phyloP scores from a whole-genome alignment of 257 asterid genomes.

The Fraxinus quadrangulata region DNA sequence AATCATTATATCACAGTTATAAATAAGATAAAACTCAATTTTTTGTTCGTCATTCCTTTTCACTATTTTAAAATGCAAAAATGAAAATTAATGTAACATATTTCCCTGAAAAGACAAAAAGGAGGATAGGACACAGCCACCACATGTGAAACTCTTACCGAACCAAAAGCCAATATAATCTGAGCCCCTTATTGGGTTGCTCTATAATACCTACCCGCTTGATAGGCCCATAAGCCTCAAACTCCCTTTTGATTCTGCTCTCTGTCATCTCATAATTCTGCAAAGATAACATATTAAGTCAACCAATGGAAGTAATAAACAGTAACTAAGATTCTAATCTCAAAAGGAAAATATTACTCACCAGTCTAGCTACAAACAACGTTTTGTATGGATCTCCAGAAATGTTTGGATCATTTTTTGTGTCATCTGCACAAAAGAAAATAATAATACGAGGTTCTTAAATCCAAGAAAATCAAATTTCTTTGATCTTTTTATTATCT shows the following conservation, averaged over 20 bases:
- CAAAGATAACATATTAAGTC: slow-evolving; percentile 14
- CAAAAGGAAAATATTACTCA: slow-evolving; percentile 41
- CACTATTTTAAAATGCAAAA: neutral
- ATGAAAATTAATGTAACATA: neutral
- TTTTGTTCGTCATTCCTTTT: neutral
- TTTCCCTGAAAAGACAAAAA: neutral
- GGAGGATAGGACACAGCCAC: slow-evolving; percentile 24
- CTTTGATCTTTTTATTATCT: neutral
- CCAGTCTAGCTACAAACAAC: slow-evolving; percentile 91
- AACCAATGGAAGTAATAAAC: no score
- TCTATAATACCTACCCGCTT: slow-evolving; percentile 96
- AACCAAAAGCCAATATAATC: slow-evolving; percentile 40
- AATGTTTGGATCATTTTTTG: slow-evolving; percentile 70
- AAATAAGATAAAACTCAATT: neutral
- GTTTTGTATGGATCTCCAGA: slow-evolving; percentile 98
- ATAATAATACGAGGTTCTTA: slow-evolving; percentile 14
- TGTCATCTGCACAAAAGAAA: slow-evolving; percentile 68
- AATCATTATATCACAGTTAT: slow-evolving; percentile 12
- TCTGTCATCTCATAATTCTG: slow-evolving; percentile 95
- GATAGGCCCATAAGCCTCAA: slow-evolving; percentile 98
- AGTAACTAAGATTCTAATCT: no score
- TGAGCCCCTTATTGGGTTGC: slow-evolving; percentile 47
- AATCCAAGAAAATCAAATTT: slow-evolving; percentile 15
- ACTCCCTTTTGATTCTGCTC: slow-evolving; percentile 93
- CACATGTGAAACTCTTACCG: slow-evolving; percentile 70